phyloP scores from a whole-genome alignment of 2,329 filamentous ascomycete genomes.

The Sporothrix curviconia region DNA sequence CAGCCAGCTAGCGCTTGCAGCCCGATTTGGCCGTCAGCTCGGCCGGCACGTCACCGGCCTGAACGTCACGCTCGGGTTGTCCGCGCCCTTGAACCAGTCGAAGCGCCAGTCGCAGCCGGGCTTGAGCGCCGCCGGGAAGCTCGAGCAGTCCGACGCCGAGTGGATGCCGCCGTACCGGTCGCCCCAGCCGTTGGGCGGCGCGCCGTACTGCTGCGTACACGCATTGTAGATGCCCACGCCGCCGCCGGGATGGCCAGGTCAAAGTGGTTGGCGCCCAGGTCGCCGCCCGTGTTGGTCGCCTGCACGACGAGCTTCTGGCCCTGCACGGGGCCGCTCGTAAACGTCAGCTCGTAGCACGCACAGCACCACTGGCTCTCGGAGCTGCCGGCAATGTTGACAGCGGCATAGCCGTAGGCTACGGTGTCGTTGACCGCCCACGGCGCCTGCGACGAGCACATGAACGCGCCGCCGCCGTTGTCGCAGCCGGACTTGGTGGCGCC shows the following conservation, averaged over 20 bases:
- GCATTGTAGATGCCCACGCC: constrained; percentile 48
- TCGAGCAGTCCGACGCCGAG: constrained; percentile 43
- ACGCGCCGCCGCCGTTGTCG: constrained; percentile 42
- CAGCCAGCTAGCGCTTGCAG: constrained; percentile 24
- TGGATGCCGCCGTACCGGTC: constrained; percentile 52
- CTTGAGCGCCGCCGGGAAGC: constrained; percentile 48
- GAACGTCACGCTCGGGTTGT: constrained; percentile 51
- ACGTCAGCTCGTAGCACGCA: constrained; percentile 54
- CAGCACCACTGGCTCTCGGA: constrained; percentile 44
- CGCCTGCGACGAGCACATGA: constrained; percentile 45
- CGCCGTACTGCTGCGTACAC: constrained; percentile 38
- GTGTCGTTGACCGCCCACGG: constrained; percentile 46
- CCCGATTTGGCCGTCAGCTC: constrained; percentile 37
- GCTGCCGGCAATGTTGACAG: constrained; percentile 38
- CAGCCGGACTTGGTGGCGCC: constrained; percentile 29
- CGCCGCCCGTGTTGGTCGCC: constrained; percentile 52
- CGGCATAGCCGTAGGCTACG: constrained; percentile 48
- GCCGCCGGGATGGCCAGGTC: constrained; percentile 47
- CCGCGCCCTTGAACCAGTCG: constrained; percentile 54
- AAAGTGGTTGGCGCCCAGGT: constrained; percentile 49
- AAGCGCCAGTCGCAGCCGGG: constrained; percentile 57
- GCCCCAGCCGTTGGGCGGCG: constrained; percentile 46
- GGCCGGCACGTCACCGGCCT: constrained; percentile 48
- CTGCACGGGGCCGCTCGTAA: constrained; percentile 45
- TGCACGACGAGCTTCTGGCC: constrained; percentile 57